Conservation (phyloP, 768 basidiomycete genomes). For the Boletellus ananas region DNA sequence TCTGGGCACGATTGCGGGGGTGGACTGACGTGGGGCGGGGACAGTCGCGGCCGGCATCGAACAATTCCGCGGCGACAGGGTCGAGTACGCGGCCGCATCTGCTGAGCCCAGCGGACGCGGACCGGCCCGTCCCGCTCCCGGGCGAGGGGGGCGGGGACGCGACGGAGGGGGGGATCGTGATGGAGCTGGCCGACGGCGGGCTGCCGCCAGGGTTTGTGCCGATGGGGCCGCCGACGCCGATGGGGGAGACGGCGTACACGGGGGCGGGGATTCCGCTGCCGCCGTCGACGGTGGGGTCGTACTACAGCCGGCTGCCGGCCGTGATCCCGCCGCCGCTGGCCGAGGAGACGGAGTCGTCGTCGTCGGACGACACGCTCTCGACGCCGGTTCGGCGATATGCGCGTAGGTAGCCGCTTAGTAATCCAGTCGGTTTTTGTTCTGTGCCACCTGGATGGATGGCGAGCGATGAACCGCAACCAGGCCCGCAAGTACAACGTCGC, state of each 20-base stretch:
- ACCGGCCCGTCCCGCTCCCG: slow-evolving; percentile 34
- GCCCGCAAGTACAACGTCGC: slow-evolving; percentile 49
- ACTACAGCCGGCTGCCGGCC: slow-evolving; percentile 23
- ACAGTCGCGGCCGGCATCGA: slow-evolving; percentile 40
- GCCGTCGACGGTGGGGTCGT: slow-evolving; percentile 25
- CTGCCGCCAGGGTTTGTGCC: slow-evolving; percentile 40
- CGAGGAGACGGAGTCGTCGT: slow-evolving; percentile 28
- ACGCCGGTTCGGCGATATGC: slow-evolving; percentile 29
- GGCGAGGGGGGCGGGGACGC: slow-evolving; percentile 1
- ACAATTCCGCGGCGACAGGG: slow-evolving; percentile 26
- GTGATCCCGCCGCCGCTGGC: slow-evolving; percentile 29
- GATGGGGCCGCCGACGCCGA: slow-evolving; percentile 18
- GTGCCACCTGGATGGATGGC: slow-evolving; percentile 6
- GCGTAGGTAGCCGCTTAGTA: slow-evolving; percentile 14
- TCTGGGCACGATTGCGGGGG: background rate
- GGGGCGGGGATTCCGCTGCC: slow-evolving; percentile 31
- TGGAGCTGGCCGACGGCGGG: slow-evolving; percentile 24
- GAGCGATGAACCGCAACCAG: slow-evolving; percentile 31
- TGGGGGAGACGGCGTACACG: slow-evolving; percentile 18
- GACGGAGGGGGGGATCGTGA: slow-evolving; percentile 16
- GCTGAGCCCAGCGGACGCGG: slow-evolving; percentile 41
- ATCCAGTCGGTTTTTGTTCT: slow-evolving; percentile 4
- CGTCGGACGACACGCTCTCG: slow-evolving; percentile 35
- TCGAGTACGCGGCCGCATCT: slow-evolving; percentile 27
- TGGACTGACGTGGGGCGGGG: slow-evolving; percentile 8